Percentiles rank a stretch among this genome's conserved stretches.
Evolutionary conservation across 306 rosid genomes (phyloP).

Genomic region (Pterocarpus macrocarpus): DNA sequence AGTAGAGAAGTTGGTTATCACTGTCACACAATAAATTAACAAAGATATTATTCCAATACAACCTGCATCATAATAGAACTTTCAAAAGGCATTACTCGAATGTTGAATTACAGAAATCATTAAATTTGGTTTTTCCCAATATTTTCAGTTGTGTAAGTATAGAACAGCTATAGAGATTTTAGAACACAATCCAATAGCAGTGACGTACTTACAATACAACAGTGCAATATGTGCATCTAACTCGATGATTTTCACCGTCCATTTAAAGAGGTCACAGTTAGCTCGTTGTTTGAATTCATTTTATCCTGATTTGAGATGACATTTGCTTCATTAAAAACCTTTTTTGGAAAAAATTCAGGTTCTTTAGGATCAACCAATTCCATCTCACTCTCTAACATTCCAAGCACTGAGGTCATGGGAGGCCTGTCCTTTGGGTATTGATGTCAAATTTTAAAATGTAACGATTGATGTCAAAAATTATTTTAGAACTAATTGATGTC

Average conservation of each 20-base stretch:
- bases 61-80: not conserved
- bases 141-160: not conserved
- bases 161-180: not conserved
- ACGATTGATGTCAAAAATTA: no score
- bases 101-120: not conserved
- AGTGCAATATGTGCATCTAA: not conserved
- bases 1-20: not conserved
- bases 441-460: not conserved
- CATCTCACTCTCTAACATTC: slow-evolving; percentile 50
- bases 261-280: not conserved
- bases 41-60: not conserved
- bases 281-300: not conserved
- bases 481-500: no score
- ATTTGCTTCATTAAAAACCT: not conserved
- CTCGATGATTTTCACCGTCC: not conserved
- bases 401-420: slow-evolving; percentile 37
- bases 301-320: slow-evolving; percentile 14
- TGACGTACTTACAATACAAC: not conserved
- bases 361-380: slow-evolving; percentile 53
- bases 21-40: not conserved
- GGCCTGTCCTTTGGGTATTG: slow-evolving; percentile 41
- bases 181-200: not conserved
- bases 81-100: no score
- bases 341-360: slow-evolving; percentile 45
- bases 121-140: not conserved